phyloP scores from a whole-genome alignment of 148 eudicot genomes.

The Dysphania ambrosioides region DNA sequence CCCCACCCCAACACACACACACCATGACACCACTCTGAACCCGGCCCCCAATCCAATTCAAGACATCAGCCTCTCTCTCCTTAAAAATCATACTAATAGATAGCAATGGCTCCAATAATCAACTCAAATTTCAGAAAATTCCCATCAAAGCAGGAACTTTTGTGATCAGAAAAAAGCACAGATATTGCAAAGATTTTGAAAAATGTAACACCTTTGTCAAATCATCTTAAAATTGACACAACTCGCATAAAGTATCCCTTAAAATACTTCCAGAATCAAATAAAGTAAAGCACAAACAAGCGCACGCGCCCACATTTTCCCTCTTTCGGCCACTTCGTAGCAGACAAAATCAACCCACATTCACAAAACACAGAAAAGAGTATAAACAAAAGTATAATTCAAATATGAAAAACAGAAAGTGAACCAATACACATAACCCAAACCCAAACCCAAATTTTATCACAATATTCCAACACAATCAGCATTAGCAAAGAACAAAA shows the following conservation, averaged over 20 bases:
- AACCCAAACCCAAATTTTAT: neutral
- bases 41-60: neutral
- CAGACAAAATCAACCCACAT: slow-evolving; percentile 5
- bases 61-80: neutral
- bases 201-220: neutral
- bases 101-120: neutral
- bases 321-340: neutral
- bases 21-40: neutral
- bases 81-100: neutral
- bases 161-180: neutral
- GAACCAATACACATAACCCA: neutral
- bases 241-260: neutral
- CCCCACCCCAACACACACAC: no score
- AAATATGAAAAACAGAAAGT: neutral
- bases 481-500: no score
- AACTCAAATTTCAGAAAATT: neutral
- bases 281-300: neutral
- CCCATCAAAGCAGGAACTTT: neutral
- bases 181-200: neutral
- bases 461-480: neutral
- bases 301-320: neutral
- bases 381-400: neutral
- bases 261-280: neutral
- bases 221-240: neutral
- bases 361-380: neutral